Evolutionary conservation across 2,329 filamentous ascomycete species (phyloP), one percentile per base, ranked within the genome.

Genomic region (Paecilomyces formosus): DNA sequence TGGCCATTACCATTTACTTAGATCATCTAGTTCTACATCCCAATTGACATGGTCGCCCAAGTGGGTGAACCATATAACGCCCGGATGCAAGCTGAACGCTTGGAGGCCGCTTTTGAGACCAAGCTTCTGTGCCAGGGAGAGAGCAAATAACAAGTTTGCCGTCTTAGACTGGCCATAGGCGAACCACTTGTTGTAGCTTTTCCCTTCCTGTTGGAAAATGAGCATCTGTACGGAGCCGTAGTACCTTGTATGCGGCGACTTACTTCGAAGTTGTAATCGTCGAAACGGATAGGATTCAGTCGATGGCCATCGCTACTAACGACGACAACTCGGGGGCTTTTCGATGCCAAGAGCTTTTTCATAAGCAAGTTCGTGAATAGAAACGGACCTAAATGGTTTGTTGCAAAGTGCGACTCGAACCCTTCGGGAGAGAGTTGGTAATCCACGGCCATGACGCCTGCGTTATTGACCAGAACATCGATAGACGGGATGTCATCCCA

Each of bases 271-370:
- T 79, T 76, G 45, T 70, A 74, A 63, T 81, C 78, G 52, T 71
- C 68, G 59, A 76, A 80, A 2, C 77, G 68, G 15, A 81, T 65
- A 1, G 74, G 75, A 1, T 68, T 66, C 12, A 80, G 54, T 5
- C 74, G 69, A 61, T 82, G 73, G 1, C 78, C 79, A 31, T 75
- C 67, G 62, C 78, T 80, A 26, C 72, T 73, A 7, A 82, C 66
- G 59, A 74, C 79, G 21, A 82, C 72, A 7, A 82, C 60, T 0
- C 76, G 68, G 0, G 72, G 65, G 6, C 58, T 59, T 11, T 64
- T 21, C 0, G 72, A 57, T 0, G 66, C 64, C 0, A 69, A 6
- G 2, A 74, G 50, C 59, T 74, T 72, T 3, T 61, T 61, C 28
- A 77, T 67, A 18, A 77, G 66, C 49, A 74, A 59, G 56, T 75